A percentile compares a stretch with the other conserved stretches of the same genome.
These are phyloP conservation scores for Puccinellia tenuiflora DNA, from an alignment of 176 grass and related monocot genomes.

Conservation along the genomic window DNA sequence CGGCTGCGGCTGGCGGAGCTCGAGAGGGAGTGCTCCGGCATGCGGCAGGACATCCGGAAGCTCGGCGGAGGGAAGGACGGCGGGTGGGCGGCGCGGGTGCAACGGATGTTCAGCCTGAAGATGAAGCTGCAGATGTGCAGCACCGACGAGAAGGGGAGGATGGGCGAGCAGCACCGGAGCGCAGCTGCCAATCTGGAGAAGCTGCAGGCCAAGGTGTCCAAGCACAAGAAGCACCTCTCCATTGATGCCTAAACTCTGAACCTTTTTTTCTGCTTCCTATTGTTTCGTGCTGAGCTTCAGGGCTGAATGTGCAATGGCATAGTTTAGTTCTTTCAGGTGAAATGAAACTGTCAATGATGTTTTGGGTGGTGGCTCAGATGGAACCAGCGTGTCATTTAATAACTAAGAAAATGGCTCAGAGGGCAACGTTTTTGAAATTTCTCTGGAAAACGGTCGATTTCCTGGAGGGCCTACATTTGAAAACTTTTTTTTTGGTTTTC, in stretches of 20 bases:
- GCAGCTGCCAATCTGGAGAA: slow-evolving; percentile 32
- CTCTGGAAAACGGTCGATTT: no score
- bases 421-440: no score
- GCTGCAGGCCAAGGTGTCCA: slow-evolving; percentile 47
- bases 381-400: no score
- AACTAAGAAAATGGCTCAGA: no score
- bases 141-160: slow-evolving; percentile 25
- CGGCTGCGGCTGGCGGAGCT: slow-evolving; percentile 46
- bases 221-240: slow-evolving; percentile 49
- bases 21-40: slow-evolving; percentile 44
- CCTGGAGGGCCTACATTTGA: no score
- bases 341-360: not conserved
- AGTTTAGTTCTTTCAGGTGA: not conserved
- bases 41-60: slow-evolving; percentile 47
- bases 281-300: not conserved
- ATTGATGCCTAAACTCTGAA: not conserved
- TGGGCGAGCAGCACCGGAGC: slow-evolving; percentile 30
- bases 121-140: slow-evolving; percentile 57
- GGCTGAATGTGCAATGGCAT: not conserved
- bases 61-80: slow-evolving; percentile 18
- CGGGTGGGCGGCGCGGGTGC: slow-evolving; percentile 22
- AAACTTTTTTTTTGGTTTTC: no score
- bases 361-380: not conserved
- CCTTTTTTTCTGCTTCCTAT: not conserved
- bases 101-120: slow-evolving; percentile 37